Conservation (phyloP, 2,329 filamentous ascomycete species). For the Rasamsonia emersonii region DNA sequence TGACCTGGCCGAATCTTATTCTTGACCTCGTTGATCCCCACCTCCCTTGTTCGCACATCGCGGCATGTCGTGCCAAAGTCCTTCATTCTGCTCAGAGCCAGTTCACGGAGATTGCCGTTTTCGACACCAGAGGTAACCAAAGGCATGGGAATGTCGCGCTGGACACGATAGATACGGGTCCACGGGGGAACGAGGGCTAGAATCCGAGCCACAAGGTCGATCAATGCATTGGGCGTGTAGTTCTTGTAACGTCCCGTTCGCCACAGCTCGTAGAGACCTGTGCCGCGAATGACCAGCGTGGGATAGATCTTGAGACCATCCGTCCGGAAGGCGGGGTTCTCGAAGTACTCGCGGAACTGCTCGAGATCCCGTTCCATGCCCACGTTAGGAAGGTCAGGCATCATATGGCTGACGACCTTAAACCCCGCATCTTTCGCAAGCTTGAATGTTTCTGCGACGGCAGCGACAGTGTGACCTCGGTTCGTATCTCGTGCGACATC, state of each 20-base stretch:
- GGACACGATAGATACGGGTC: conserved; percentile 97
- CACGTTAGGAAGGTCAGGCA: conserved; percentile 96
- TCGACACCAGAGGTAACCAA: conserved; percentile 97
- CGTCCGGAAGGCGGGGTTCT: conserved; percentile 90
- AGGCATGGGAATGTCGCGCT: conserved; percentile 99
- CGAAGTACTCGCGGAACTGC: conserved; percentile 96
- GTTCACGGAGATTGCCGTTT: conserved; percentile 89
- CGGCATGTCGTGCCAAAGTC: conserved; percentile 96
- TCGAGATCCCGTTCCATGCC: conserved; percentile 97
- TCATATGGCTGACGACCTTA: conserved; percentile 99
- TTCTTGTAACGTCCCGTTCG: conserved; percentile 95
- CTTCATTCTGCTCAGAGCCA: conserved; percentile 95
- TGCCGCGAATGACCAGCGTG: conserved; percentile 92
- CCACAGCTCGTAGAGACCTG: conserved; percentile 95
- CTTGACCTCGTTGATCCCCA: conserved; percentile 98
- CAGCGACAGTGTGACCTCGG: conserved; percentile 86
- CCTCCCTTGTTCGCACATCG: conserved; percentile 90
- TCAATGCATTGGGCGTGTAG: conserved; percentile 93
- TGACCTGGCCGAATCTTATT: conserved; percentile 96
- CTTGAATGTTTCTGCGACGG: conserved; percentile 93
- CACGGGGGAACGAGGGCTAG: conserved; percentile 89
- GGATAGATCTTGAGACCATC: conserved; percentile 98
- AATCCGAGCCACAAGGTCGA: conserved; percentile 94
- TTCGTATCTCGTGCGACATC: conserved; percentile 98
- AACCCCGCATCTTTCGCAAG: conserved; percentile 97